These are phyloP conservation scores for Atractiella rhizophila DNA, from an alignment of 768 basidiomycete species.

Conservation along the genomic window DNA sequence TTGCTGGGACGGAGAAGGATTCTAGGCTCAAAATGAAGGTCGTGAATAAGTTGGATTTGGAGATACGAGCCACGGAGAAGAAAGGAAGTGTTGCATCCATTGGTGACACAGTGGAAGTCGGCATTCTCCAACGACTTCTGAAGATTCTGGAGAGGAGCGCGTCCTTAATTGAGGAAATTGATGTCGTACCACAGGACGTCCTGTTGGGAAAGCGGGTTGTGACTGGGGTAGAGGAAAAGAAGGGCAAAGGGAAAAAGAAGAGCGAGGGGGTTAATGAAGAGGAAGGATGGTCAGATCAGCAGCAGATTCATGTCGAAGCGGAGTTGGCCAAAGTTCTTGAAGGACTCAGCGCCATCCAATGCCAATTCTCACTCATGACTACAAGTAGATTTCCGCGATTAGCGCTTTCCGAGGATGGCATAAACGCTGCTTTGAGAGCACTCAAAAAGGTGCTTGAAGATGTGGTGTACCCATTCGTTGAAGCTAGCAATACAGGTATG, in stretches of 20 bases:
- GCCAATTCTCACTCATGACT: slow-evolving; percentile 47
- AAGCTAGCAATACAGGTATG: slow-evolving; percentile 25
- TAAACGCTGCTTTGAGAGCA: slow-evolving; percentile 45
- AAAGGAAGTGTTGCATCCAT: too few species aligned
- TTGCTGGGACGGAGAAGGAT: too few species aligned
- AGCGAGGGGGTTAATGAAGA: not conserved
- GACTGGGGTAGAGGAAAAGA: slow-evolving; percentile 2
- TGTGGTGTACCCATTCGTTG: slow-evolving; percentile 64
- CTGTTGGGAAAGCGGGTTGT: not conserved
- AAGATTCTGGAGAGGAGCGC: slow-evolving; percentile 59
- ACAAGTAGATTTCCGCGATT: slow-evolving; percentile 40
- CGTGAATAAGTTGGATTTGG: too few species aligned
- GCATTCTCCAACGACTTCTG: slow-evolving; percentile 41
- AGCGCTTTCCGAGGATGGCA: slow-evolving; percentile 52
- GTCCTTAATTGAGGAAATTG: slow-evolving; percentile 44
- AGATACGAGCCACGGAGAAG: too few species aligned
- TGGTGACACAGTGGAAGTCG: too few species aligned
- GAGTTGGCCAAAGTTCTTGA: slow-evolving; percentile 40
- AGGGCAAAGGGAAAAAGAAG: slow-evolving; percentile 22
- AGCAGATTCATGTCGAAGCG: slow-evolving; percentile 31
- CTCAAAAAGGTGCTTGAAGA: slow-evolving; percentile 57
- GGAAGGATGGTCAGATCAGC: slow-evolving; percentile 23
- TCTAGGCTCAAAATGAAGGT: too few species aligned
- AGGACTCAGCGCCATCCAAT: slow-evolving; percentile 59
- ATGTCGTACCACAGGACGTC: slow-evolving; percentile 34